Base-by-base conservation (phyloP, 306 rosid species). In the Sechiopsis laciniata region DNA sequence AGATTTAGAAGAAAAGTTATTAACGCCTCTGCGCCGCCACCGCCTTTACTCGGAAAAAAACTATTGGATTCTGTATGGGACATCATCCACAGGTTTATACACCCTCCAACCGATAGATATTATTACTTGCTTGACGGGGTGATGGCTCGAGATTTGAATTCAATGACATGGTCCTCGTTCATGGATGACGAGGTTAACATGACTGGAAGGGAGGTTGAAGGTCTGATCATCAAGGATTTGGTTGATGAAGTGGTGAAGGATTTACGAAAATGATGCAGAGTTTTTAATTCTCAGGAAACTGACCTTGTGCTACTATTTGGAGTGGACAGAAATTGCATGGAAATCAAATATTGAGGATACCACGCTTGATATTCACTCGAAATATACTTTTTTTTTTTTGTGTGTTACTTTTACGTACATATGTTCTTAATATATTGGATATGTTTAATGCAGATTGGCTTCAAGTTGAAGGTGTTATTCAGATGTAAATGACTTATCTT, bases 221-320 rank as follows among this genome's bases (percentile, higher is more conserved):
- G 75, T 75, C 80, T 84, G 71, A 84, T 95, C 71, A 83, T 87
- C 73, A 80, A 80, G 76, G 97, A 89, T 77, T 78, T 95, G 76
- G 80, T 95, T 72, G 85, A 84, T 70, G 99, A 91, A 76, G 73
- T 91, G 72, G 82, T 84, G 73, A 74, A 80, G 84, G 92, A 91
- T 80, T 77, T 94, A 80, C 75, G 54, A 79, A 69, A 74, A 20
- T 78, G 74, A 72, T 48, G 45, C 60, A 16, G 60, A 50, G 48
- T 70, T 17, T 52, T 70, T 26, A 51, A 52, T 50, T 22, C 60
- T 51, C 59, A 70, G 73, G 21, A 50, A 9, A 50, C 73, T 69
- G 73, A 69, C 73, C 55, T 40, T 45, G 3, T 66, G 72, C 72
- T 66, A 66, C 72, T 12, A 45, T 29, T 45, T 10, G 72, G 17